Conservation (phyloP, 2,329 filamentous ascomycete genomes). For the Neoscytalidium dimidiatum region DNA sequence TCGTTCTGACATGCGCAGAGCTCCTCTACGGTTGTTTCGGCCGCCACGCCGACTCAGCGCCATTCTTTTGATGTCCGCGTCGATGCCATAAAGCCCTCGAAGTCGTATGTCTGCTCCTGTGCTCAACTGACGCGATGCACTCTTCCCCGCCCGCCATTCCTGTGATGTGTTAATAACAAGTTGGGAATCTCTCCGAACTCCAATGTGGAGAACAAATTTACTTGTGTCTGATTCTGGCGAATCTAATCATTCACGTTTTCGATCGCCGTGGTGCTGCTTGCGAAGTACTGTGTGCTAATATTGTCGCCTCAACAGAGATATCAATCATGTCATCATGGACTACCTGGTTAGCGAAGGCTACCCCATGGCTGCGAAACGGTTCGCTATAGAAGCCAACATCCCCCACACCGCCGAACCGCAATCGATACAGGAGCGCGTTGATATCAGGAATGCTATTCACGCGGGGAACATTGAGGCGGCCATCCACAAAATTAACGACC, state of each 20-base stretch:
- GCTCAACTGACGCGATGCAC: constrained; percentile 35
- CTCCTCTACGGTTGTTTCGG: constrained; percentile 72
- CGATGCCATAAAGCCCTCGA: constrained; percentile 81
- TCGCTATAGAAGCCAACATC: constrained; percentile 91
- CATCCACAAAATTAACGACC: constrained; percentile 83
- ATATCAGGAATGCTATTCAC: constrained; percentile 84
- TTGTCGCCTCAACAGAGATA: constrained; percentile 65
- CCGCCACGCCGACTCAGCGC: constrained; percentile 66
- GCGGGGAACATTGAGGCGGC: constrained; percentile 82
- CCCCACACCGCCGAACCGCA: constrained; percentile 69
- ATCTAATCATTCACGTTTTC: constrained; percentile 24
- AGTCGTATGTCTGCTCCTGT: constrained; percentile 67
- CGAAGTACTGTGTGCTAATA: constrained; percentile 26
- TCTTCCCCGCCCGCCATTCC: constrained; percentile 29
- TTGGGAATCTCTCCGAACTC: constrained; percentile 99
- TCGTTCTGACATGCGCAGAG: constrained; percentile 38
- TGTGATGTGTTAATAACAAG: constrained; percentile 87
- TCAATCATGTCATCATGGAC: constrained; percentile 93
- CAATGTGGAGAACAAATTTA: constrained; percentile 88
- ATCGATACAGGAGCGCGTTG: constrained; percentile 74
- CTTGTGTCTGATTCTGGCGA: constrained; percentile 65
- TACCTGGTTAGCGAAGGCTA: constrained; percentile 97
- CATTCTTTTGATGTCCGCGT: constrained; percentile 79
- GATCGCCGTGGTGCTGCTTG: constrained; percentile 18
- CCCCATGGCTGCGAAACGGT: constrained; percentile 86